Conservation (phyloP, 129 eudicot species). For the carrot (Daucus carota) region DNA sequence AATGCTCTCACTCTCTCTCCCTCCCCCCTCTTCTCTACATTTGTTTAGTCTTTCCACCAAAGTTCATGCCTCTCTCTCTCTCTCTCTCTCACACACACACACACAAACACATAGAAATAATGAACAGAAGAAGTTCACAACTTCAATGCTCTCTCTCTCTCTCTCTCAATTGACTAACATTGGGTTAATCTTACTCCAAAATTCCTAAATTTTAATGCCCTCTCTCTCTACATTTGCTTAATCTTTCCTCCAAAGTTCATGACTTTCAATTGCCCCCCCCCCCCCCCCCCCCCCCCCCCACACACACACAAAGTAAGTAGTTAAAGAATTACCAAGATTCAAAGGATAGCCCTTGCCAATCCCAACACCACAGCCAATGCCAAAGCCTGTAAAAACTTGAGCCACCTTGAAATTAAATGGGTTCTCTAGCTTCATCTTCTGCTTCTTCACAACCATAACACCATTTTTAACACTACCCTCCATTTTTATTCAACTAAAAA, state of each 20-base stretch:
- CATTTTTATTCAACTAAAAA: not conserved
- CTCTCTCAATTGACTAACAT: not conserved
- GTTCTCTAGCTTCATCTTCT: constrained; percentile 31
- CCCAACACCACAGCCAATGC: constrained; percentile 95
- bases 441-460: not conserved
- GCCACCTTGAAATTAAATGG: constrained; percentile 84
- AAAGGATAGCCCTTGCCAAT: constrained; percentile 88
- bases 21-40: no score
- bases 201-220: not conserved
- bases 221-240: not conserved
- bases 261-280: not conserved
- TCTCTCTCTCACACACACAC: no score
- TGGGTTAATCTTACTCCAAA: not conserved
- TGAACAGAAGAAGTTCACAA: no score
- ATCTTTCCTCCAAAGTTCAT: not conserved
- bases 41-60: no score
- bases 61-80: not conserved
- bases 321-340: constrained; percentile 45
- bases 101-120: no score
- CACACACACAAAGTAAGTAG: not conserved
- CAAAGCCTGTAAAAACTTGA: constrained; percentile 93
- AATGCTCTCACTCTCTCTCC: no score
- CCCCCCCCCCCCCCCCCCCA: not conserved
- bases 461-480: constrained; percentile 7
- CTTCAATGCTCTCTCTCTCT: not conserved